Base-by-base conservation (phyloP, 2,329 filamentous ascomycete genomes). In the Aureobasidium sp. region DNA sequence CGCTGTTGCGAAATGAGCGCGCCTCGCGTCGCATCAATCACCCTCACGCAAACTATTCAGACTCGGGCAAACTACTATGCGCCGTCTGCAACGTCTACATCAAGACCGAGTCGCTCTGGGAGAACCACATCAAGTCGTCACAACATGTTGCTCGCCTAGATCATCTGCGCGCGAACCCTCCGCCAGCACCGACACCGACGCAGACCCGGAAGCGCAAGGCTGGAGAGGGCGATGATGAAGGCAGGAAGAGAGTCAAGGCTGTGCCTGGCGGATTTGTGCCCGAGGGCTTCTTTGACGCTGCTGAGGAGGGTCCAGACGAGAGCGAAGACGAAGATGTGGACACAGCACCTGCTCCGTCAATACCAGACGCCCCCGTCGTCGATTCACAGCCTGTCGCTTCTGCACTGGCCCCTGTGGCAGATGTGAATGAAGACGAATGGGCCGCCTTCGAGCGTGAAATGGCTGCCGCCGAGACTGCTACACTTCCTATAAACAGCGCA, bases 371-470 rank as follows among this genome's bases (percentile, higher is more conserved):
- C 20, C n/a, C 51, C 6, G 44, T 47, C 51, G 56, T 55, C 17
- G 37, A 44, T 5, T 12, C 51, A 46, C 43, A 29, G 36, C 32
- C 56, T 5, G 8, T 20, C 48, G 29, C 34, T 37, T 29, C 47
- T 13, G 48, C 48, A 10, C 37, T 32, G 10, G 29, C 56, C 20
- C 41, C 39, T 27, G 48, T 32, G 10, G 26, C 48, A 41, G 57
- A 61, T 34, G 47, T 90, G 9, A 85, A 92, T 71, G 90, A 96
- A 70, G 84, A 87, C 60, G 89, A 94, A 74, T 94, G 89, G 89
- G 88, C 89, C 1, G 89, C 90, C 9, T 95, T 96, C 71, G 88
- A 96, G 72, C 88, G 89, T 2, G 90, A 96, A 60, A 86, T 96
- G 61, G 87, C 85, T 8, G 66, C 66, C 20, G 62, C 71, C 52